phyloP scores from a whole-genome alignment of 257 asterid genomes.

The Solanum okadae region DNA sequence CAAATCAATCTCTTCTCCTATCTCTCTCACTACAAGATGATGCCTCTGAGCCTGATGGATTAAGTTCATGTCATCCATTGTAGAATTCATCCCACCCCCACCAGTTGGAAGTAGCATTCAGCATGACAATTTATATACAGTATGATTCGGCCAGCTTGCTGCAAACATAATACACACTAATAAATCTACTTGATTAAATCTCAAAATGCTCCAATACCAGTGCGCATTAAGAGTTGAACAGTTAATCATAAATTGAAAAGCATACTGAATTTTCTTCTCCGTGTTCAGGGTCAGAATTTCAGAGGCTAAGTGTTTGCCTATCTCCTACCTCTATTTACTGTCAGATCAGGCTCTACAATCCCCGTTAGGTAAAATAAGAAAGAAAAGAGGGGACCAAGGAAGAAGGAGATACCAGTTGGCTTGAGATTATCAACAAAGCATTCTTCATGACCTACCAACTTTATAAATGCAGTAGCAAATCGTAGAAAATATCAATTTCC shows the following conservation, averaged over 20 bases:
- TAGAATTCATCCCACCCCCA: constrained; percentile 72
- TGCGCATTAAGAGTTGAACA: neutral
- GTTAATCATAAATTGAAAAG: neutral
- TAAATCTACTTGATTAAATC: constrained; percentile 2
- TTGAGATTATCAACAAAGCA: neutral
- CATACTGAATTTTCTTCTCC: neutral
- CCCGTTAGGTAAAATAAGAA: neutral
- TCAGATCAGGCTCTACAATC: neutral
- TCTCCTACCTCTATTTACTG: neutral
- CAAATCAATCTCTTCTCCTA: constrained; percentile 92
- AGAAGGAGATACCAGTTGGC: neutral
- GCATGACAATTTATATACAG: constrained; percentile 55
- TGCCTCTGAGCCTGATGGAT: constrained; percentile 94
- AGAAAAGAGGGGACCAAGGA: neutral
- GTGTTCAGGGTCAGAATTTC: neutral
- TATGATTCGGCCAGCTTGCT: constrained; percentile 15
- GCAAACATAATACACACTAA: constrained; percentile 13
- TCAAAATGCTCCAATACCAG: neutral
- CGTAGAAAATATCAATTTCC: neutral
- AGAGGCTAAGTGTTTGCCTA: neutral
- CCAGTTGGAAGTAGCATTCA: constrained; percentile 80
- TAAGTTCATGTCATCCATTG: constrained; percentile 93
- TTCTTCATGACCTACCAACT: neutral
- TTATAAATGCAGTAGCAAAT: neutral
- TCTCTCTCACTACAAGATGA: constrained; percentile 78